phyloP scores from a whole-genome alignment of 2,329 filamentous ascomycete genomes.

The Albophoma yamanashiensis region DNA sequence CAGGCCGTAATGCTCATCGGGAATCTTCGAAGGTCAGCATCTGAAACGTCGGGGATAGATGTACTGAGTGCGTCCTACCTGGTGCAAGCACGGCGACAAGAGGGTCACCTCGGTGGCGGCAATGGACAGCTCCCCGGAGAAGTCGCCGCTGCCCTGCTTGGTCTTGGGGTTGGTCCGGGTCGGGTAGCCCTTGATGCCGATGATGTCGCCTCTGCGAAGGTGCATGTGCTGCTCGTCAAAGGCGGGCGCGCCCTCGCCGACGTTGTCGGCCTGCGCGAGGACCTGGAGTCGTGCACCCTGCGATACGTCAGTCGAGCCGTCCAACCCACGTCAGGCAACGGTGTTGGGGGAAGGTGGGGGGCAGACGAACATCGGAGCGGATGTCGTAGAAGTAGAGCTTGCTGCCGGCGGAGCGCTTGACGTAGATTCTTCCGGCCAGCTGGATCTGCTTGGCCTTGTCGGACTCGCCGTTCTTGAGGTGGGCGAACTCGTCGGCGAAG shows the following conservation, averaged over 20 bases:
- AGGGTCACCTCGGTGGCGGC: slow-evolving; percentile 81
- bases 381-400: slow-evolving; percentile 87
- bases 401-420: slow-evolving; percentile 68
- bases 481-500: slow-evolving; percentile 66
- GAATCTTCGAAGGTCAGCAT: slow-evolving; percentile 37
- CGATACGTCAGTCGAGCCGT: background rate
- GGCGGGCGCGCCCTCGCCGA: slow-evolving; percentile 49
- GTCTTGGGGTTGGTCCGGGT: slow-evolving; percentile 76
- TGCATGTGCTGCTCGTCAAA: slow-evolving; percentile 87
- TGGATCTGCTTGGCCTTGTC: slow-evolving; percentile 64
- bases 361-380: slow-evolving; percentile 20
- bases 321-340: too few relatives aligned
- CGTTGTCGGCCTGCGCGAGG: slow-evolving; percentile 80
- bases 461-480: slow-evolving; percentile 81
- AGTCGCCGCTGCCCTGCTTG: slow-evolving; percentile 62
- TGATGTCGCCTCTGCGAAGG: slow-evolving; percentile 83
- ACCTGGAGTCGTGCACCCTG: slow-evolving; percentile 67
- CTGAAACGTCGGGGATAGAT: too few relatives aligned
- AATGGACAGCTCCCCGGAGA: slow-evolving; percentile 75
- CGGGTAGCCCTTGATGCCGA: slow-evolving; percentile 37
- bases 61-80: slow-evolving; percentile 22
- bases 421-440: slow-evolving; percentile 81
- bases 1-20: slow-evolving; percentile 86
- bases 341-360: background rate
- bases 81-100: slow-evolving; percentile 80